Percentiles rank a stretch among this genome's conserved stretches.
Evolutionary conservation across 2,329 filamentous ascomycete genomes (phyloP).

Genomic region (Colletotrichum filicis): DNA sequence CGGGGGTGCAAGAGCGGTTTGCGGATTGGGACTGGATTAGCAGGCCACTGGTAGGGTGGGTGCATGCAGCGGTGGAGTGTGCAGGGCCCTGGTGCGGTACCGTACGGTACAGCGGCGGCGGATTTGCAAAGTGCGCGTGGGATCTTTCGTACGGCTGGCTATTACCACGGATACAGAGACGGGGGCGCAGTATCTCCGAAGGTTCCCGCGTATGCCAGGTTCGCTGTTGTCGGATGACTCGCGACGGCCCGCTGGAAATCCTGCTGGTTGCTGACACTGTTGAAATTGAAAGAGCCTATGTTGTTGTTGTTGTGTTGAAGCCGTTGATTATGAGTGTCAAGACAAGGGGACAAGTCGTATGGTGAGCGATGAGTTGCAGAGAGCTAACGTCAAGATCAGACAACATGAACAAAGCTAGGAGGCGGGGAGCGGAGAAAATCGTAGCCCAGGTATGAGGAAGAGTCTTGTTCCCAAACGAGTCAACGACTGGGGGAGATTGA

Average conservation of each 20-base stretch:
- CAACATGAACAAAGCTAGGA: neutral
- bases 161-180: conserved; percentile 3
- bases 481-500: neutral
- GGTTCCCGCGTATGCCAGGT: conserved; percentile 27
- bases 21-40: conserved; percentile 11
- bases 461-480: neutral
- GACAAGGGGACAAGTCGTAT: neutral
- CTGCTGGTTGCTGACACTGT: conserved; percentile 1
- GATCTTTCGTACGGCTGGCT: conserved; percentile 5
- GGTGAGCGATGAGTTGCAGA: neutral
- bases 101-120: neutral
- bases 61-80: neutral
- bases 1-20: conserved; percentile 8
- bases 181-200: conserved; percentile 24
- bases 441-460: neutral
- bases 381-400: neutral
- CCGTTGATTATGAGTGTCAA: neutral
- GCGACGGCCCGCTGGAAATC: conserved; percentile 32
- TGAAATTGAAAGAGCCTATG: neutral
- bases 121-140: neutral
- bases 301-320: neutral
- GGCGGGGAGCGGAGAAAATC: neutral
- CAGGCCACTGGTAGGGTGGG: neutral
- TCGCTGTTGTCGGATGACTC: conserved; percentile 31
- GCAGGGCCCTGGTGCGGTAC: neutral